Base-by-base conservation (phyloP, 2,329 filamentous ascomycete species). In the Sarocladiaceae sp. region DNA sequence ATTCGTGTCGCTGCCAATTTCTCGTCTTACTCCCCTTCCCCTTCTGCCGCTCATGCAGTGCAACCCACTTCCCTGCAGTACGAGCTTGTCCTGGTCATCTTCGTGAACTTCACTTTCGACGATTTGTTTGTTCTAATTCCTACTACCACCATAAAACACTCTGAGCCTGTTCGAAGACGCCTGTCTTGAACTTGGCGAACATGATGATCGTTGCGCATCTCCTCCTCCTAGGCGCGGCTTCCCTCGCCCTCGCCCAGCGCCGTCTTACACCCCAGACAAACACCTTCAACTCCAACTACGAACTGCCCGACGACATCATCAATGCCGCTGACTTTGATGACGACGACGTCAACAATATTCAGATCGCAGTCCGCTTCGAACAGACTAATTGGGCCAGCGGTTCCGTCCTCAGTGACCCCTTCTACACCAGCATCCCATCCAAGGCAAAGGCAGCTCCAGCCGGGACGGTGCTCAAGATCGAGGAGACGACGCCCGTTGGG, bases 381-480 rank as follows among this genome's bases (percentile, higher is more conserved):
- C 49, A 45, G 18, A 48, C 44, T 15, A 49, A 49, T 41, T 51
- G 60, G 45, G 62, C 63, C 19, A 55, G 55, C 33, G 60, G 61
- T 23, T 57, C 59, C 12, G 50, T 58, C 3, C 29, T 46, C 3
- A 39, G 56, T 15, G 67, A 72, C 47, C 50, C 53, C n/a, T 72
- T 70, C 54, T 72, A 71, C 53, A 53, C 57, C 13, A 20, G 10
- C 2, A 60, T 63, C 13, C 57, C 54, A 1, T 42, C 45, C 45
- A 45, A 47, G 21, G 47, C 52, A 4, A 44, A 27, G 16, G n/a
- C 34, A 10, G 48, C 55, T 7, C 37, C 50, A 3, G 58, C 65
- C 3, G 69, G 69, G 4, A 52, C 56, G 1, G 48, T 72, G 9
- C 53, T 73, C 19, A 65, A 63, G 44, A 52, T 69, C 15, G 64